Evolutionary conservation across 805 yeast species (phyloP), one percentile per base, ranked within the genome.

Genomic region (Candida nemodendra): DNA sequence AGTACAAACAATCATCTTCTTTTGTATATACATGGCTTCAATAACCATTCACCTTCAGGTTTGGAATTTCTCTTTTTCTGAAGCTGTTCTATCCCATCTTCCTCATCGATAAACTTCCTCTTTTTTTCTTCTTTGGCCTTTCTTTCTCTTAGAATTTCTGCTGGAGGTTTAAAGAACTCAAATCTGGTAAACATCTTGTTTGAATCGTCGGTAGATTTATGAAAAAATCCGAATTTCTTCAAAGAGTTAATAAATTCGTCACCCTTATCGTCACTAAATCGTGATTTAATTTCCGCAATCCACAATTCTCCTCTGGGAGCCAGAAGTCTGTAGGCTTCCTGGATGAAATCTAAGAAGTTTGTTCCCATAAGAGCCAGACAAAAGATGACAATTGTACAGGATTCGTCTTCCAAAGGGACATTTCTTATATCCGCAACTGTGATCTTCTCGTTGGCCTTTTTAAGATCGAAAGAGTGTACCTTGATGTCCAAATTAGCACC

Each of bases 311-410:
- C 98, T 43, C 88, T 73, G 29, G 96, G 96, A 8, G 88, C 81
- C 36, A 93, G 68, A 13, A 93, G 70, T 54, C 99, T 72, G 56
- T 84, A 74, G 0, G 96, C 98, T 59, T 93, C 99, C 41, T 80
- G 72, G 36, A 93, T 78, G 57, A 93, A 93, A 57, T 93, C 98
- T 44, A 90, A 66, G 58, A 91, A 89, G 57, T 93, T 93, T 3
- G 98, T 91, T 3, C 99, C 99, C 99, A 93, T 93, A 42, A 93
- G 69, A 0, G 98, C 93, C 34, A 93, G 71, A 62, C 99, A 93
- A 62, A 90, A 93, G 5, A 93, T 76, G n/a, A 87, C 99, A 30
- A 93, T 71, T 17, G 89, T 77, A 53, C 93, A 88, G 1, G 93
- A 82, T 37, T 73, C 73, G 57, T 89, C 88, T 2, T 70, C 73